Evolutionary conservation across 73 alveolate genomes (phyloP).

Genomic region (Paramecium sexaurelia): DNA sequence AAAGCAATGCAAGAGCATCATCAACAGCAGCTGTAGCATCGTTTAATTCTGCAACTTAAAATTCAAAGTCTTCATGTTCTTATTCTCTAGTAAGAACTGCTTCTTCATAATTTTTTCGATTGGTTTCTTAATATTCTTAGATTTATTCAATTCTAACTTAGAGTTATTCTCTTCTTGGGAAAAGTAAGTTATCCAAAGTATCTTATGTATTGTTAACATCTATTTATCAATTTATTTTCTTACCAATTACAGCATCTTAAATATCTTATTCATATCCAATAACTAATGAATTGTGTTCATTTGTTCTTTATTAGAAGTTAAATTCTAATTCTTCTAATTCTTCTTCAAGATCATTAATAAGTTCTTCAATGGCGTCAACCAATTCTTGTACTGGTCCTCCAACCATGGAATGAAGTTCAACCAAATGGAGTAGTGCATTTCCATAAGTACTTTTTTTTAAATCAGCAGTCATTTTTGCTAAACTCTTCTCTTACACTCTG

Average conservation of each 20-base stretch:
- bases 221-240: not conserved
- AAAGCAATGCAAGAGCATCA: constrained; percentile 42
- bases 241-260: constrained; percentile 52
- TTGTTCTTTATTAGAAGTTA: constrained; percentile 15
- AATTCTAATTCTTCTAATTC: constrained; percentile 32
- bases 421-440: constrained; percentile 30
- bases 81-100: constrained; percentile 47
- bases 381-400: constrained; percentile 58
- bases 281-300: constrained; percentile 39
- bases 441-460: constrained; percentile 29
- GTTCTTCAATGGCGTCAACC: constrained; percentile 50
- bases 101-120: constrained; percentile 31
- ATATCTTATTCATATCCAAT: constrained; percentile 52
- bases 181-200: constrained; percentile 54
- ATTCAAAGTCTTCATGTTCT: constrained; percentile 54
- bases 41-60: constrained; percentile 26
- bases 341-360: constrained; percentile 28
- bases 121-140: constrained; percentile 49
- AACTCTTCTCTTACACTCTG: constrained; percentile 18
- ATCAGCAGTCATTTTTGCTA: constrained; percentile 21
- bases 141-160: not conserved
- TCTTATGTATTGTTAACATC: constrained; percentile 55
- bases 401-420: constrained; percentile 48
- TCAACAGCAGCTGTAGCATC: constrained; percentile 55
- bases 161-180: constrained; percentile 62